Base-by-base conservation (phyloP, 2,329 filamentous ascomycete species). In the Aspergillus terreus region DNA sequence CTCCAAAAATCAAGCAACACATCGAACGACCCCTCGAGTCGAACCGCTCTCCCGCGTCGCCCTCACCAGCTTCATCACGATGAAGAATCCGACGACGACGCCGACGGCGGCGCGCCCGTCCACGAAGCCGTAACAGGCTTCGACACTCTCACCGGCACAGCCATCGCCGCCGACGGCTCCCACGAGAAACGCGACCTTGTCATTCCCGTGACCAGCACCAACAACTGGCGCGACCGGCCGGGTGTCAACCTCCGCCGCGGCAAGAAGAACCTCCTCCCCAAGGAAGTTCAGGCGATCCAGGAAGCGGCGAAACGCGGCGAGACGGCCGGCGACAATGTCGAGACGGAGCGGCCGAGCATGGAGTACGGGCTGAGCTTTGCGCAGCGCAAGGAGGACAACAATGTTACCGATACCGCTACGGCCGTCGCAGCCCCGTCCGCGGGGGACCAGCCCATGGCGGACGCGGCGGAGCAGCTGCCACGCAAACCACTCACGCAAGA, bases 141-240 rank as follows among this genome's bases (percentile, higher is more conserved):
- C 62, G 80, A 83, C 64, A 70, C 70, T 2, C 64, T 60, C 36
- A 70, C 71, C 1, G 72, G 72, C 17, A 68, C 63, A 19, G 70
- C 67, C 3, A 70, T 75, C 38, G 60, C 65, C 4, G 64, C 60
- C 69, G 52, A 82, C 73, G 55, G 61, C 6, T 55, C 71, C 55
- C 55, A 76, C 63, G 61, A 76, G 76, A 71, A 72, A 36, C 77
- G 86, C 64, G 83, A 87, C 58, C 82, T 91, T 75, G 90, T 92
- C 64, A 83, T 83, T 30, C 86, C 89, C 64, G 87, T 91, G 54
- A 88, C 90, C 71, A 88, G 85, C 64, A 85, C 82, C 66, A 96
- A 96, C 69, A 94, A 97, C 76, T 85, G 91, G 57, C 67, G 70
- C 46, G 67, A 74, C 51, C 63, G 71, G 6, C 58, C 69, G 4